A percentile compares a stretch with the other conserved stretches of the same genome.
Evolutionary conservation across 495 filamentous ascomycete species (phyloP).

Genomic region (Hypoxylon crocopeplum): DNA sequence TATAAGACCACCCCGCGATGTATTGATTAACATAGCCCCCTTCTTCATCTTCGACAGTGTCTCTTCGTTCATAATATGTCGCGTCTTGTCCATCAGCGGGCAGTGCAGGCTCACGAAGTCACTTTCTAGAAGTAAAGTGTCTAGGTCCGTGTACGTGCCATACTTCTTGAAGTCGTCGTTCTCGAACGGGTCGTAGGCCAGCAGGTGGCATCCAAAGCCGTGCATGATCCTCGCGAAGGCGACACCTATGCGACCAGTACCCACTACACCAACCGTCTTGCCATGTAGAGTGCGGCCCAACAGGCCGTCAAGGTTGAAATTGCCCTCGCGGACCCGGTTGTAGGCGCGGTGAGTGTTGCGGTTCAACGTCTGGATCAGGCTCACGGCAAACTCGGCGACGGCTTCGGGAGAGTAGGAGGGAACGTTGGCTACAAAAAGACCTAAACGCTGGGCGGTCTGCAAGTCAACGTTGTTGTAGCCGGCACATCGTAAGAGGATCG

Average conservation of each 20-base stretch:
- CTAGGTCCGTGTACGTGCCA: slow-evolving; percentile 62
- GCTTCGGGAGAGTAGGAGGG: slow-evolving; percentile 74
- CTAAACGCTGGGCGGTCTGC: slow-evolving; percentile 57
- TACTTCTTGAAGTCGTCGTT: slow-evolving; percentile 55
- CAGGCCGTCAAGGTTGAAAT: slow-evolving; percentile 71
- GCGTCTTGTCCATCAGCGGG: slow-evolving; percentile 64
- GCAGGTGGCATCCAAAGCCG: slow-evolving; percentile 67
- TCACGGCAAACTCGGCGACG: slow-evolving; percentile 74
- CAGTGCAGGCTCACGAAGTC: slow-evolving; percentile 72
- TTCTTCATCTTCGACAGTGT: slow-evolving; percentile 63
- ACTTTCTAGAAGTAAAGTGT: slow-evolving; percentile 58
- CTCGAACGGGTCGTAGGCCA: slow-evolving; percentile 65
- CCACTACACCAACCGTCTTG: slow-evolving; percentile 65
- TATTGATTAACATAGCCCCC: slow-evolving; percentile 70
- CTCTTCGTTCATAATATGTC: slow-evolving; percentile 64
- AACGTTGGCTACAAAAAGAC: slow-evolving; percentile 70
- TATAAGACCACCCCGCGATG: slow-evolving; percentile 69
- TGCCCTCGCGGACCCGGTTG: slow-evolving; percentile 74
- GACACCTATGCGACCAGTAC: slow-evolving; percentile 62
- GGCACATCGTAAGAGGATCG: slow-evolving; percentile 71
- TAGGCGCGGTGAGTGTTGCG: slow-evolving; percentile 75
- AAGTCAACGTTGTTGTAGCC: slow-evolving; percentile 76
- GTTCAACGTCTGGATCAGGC: slow-evolving; percentile 72
- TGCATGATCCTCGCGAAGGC: slow-evolving; percentile 59
- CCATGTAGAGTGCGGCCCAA: slow-evolving; percentile 66